Evolutionary conservation across 495 filamentous ascomycete species (phyloP).

Genomic region (Parathielavia appendiculata): DNA sequence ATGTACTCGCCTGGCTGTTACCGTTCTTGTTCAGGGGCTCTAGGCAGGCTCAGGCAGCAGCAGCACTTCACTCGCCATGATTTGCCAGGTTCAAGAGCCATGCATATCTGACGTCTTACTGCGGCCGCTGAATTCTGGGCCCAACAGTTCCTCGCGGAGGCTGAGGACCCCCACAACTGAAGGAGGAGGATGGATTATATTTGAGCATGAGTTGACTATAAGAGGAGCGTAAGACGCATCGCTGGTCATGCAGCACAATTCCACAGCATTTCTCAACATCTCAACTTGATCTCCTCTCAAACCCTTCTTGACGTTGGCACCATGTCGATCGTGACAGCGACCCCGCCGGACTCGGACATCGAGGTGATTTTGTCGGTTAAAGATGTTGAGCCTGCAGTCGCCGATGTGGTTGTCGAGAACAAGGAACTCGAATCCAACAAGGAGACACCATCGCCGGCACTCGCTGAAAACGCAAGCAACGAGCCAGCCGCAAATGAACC

Average conservation of each 20-base stretch:
- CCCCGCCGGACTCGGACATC: neutral
- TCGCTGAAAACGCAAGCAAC: neutral
- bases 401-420: neutral
- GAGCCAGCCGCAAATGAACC: neutral
- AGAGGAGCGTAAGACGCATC: no score
- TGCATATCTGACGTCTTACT: neutral
- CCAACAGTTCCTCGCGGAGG: neutral
- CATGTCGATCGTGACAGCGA: neutral
- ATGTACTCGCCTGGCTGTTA: no score
- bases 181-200: neutral
- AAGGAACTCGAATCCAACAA: neutral
- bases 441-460: neutral
- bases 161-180: no score
- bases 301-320: neutral
- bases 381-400: neutral
- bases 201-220: no score
- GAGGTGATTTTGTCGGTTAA: neutral
- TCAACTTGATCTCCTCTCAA: neutral
- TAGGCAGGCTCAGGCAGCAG: constrained; percentile 8
- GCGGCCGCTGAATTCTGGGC: neutral
- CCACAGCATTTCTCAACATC: neutral
- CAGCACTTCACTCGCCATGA: neutral
- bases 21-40: neutral
- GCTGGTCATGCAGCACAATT: neutral
- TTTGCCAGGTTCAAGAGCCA: neutral